Evolutionary conservation across 2,329 filamentous ascomycete genomes (phyloP), one percentile per base, ranked within the genome.

Genomic region (Hysterium pulicare): DNA sequence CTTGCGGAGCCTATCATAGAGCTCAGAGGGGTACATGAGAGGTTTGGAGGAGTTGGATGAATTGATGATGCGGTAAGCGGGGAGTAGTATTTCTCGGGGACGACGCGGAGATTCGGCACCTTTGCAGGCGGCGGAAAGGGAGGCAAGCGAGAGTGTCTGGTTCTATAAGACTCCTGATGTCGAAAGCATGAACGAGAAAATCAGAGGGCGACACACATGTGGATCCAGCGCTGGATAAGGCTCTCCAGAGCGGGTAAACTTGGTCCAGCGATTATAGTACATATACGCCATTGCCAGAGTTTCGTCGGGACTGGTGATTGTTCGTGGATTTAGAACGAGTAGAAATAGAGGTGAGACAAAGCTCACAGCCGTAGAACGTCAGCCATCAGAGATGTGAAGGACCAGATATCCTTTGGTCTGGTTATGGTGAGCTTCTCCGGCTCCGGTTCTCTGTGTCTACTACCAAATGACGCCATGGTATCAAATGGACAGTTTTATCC

Each of bases 231-330:
- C 22, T 38, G 35, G 35, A 15, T n/a, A 11, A 15, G 20, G 21
- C 4, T 22, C 22, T 9, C 21, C 13, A 2, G 35, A 23, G 13
- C 35, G 26, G 22, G 48, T 41, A 24, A 55, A 64, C 28, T 57
- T 59, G 31, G 43, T 51, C 50, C 63, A 66, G 45, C 53, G 57
- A 46, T 64, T 57, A 30, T 60, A 46, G 45, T 63, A 64, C 33
- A 64, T 47, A 41, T 60, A 65, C 16, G 59, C 50, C 55, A 63
- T 62, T 15, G 59, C 54, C 8, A 66, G 47, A 13, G 60, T 54
- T 48, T 64, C 58, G 23, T 61, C 53, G 6, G 54, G 54, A 19
- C 52, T 55, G 38, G n/a, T n/a, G 20, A 13, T 5, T 19, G 11
- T 13, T 15, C 3, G n/a, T 6, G 13, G 16, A 9, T 9, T 21